Evolutionary conservation across 805 yeast species (phyloP).

Genomic region (Saturnispora gosingensis): DNA sequence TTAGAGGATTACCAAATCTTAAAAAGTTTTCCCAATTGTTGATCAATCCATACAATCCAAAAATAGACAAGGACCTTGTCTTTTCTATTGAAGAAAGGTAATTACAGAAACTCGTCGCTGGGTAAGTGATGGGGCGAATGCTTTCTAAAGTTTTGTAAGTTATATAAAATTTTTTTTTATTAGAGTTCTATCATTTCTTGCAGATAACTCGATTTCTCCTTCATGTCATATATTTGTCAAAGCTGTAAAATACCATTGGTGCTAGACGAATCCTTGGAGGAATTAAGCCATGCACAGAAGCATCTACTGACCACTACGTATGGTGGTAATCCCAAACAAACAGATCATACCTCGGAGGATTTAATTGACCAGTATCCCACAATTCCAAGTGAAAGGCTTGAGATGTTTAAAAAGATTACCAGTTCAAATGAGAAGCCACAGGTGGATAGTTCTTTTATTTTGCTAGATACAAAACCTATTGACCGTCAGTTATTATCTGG

Average conservation of each 20-base stretch:
- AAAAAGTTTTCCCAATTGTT: slow-evolving; percentile 76
- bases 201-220: not conserved
- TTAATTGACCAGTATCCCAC: slow-evolving; percentile 21
- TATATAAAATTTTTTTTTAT: not conserved
- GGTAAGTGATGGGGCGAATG: not conserved
- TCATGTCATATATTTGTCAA: slow-evolving; percentile 40
- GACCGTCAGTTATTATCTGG: not conserved
- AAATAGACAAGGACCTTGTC: slow-evolving; percentile 42
- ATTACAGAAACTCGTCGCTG: not conserved
- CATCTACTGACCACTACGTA: slow-evolving; percentile 36
- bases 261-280: slow-evolving; percentile 46
- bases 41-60: slow-evolving; percentile 67
- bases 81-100: slow-evolving; percentile 44
- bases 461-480: slow-evolving; percentile 7
- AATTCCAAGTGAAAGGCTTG: slow-evolving; percentile 33
- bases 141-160: not conserved
- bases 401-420: slow-evolving; percentile 28
- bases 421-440: slow-evolving; percentile 12
- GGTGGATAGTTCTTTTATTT: slow-evolving; percentile 12
- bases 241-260: slow-evolving; percentile 50
- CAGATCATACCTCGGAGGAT: slow-evolving; percentile 5
- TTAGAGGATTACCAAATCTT: slow-evolving; percentile 84
- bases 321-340: slow-evolving; percentile 13
- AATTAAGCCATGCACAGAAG: slow-evolving; percentile 45
- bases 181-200: not conserved